phyloP scores from a whole-genome alignment of 306 rosid genomes.

The Gastrolobium bilobum region DNA sequence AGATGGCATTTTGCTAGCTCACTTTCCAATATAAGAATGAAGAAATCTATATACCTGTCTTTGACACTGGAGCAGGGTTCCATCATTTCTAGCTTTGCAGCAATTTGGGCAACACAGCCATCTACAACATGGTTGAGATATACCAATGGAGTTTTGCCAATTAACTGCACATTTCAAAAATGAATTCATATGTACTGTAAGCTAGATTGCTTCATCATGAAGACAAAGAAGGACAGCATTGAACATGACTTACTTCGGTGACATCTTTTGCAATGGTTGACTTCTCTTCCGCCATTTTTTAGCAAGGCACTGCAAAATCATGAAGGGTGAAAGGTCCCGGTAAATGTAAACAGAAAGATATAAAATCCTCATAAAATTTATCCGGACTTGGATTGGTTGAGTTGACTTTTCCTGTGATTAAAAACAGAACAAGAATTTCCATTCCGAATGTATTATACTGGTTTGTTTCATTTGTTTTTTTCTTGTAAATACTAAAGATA shows the following conservation, averaged over 20 bases:
- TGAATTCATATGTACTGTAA: constrained; percentile 9
- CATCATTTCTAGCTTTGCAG: constrained; percentile 97
- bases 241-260: constrained; percentile 73
- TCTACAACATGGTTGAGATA: constrained; percentile 85
- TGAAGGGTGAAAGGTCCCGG: not conserved
- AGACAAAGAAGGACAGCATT: not conserved
- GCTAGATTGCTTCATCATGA: constrained; percentile 14
- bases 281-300: constrained; percentile 81
- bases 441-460: not conserved
- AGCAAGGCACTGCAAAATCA: constrained; percentile 52
- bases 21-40: constrained; percentile 33
- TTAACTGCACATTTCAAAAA: constrained; percentile 59
- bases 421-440: constrained; percentile 11
- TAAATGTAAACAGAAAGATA: not conserved
- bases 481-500: not conserved
- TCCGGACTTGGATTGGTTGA: not conserved
- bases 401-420: constrained; percentile 1
- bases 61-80: constrained; percentile 98
- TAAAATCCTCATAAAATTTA: constrained; percentile 12
- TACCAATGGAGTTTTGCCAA: constrained; percentile 87
- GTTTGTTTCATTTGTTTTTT: not conserved
- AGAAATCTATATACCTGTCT: constrained; percentile 68
- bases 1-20: not conserved
- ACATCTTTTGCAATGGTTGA: constrained; percentile 80
- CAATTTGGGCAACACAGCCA: constrained; percentile 79